phyloP scores from a whole-genome alignment of 1,284 basidiomycete species.

The Sanghuangporus baumii region DNA sequence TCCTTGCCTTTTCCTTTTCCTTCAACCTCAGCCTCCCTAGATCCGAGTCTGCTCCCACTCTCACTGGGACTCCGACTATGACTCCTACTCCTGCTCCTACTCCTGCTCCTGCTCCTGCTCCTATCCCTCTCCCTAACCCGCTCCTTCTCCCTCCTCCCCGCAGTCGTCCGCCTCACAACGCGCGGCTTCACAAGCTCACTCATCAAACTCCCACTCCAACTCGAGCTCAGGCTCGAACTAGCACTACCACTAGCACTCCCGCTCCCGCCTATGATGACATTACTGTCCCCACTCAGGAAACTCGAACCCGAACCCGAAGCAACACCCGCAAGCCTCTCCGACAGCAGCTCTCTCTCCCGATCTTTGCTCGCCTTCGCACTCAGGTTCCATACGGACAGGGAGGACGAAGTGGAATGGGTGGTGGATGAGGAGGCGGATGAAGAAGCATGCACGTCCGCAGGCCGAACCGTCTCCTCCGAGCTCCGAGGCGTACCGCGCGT shows the following conservation, averaged over 20 bases:
- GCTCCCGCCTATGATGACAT: not conserved
- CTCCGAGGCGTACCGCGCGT: conserved; percentile 30
- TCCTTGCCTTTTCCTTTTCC: not conserved
- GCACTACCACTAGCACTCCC: not conserved
- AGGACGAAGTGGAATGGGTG: not conserved
- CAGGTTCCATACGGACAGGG: not conserved
- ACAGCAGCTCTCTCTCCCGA: too few species aligned
- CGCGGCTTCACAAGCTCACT: conserved; percentile 29
- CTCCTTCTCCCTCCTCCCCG: conserved; percentile 36
- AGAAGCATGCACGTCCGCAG: not conserved
- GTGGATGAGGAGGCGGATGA: not conserved
- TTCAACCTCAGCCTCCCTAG: not conserved
- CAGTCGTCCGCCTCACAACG: conserved; percentile 50
- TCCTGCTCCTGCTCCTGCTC: not conserved
- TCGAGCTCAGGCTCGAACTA: not conserved
- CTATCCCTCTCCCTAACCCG: not conserved
- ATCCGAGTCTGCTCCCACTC: not conserved
- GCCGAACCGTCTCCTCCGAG: conserved; percentile 55
- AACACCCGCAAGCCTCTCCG: not conserved
- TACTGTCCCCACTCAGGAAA: too few species aligned
- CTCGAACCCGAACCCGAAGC: not conserved
- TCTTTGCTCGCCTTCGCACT: too few species aligned
- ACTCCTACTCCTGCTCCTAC: not conserved
- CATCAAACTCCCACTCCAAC: not conserved
- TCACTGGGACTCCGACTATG: not conserved